A percentile compares a stretch with the other conserved stretches of the same genome.
Conservation (phyloP, 371 early-diverging fungal genomes). For the Mucor lusitanicus region DNA sequence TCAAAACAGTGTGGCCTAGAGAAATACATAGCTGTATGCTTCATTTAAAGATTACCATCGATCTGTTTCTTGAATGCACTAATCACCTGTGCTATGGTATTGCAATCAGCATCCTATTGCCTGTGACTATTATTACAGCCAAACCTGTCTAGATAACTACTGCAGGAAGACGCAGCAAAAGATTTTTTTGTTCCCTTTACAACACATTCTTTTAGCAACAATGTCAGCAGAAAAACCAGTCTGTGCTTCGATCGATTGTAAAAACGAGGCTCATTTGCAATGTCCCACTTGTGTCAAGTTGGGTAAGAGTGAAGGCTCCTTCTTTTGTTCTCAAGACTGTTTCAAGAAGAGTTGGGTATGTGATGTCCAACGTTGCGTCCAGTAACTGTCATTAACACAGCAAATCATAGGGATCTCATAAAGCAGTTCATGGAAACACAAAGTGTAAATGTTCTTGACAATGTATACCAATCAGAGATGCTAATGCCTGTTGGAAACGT, state of each 20-base stretch:
- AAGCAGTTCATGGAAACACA: slow-evolving; percentile 46
- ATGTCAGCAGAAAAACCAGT: slow-evolving; percentile 14
- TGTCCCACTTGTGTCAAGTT: slow-evolving; percentile 92
- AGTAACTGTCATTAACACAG: neutral
- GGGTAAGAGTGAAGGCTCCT: slow-evolving; percentile 58
- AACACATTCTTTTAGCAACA: neutral
- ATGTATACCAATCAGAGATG: neutral
- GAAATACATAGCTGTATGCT: too few species aligned
- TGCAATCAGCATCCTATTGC: neutral
- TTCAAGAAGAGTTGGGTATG: slow-evolving; percentile 85
- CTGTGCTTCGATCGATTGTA: slow-evolving; percentile 58
- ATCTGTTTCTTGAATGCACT: neutral
- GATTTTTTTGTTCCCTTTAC: neutral
- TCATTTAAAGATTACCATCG: neutral
- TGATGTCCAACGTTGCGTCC: neutral
- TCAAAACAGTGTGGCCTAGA: too few species aligned
- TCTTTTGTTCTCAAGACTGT: slow-evolving; percentile 89
- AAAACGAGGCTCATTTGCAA: slow-evolving; percentile 75
- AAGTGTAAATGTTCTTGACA: slow-evolving; percentile 8
- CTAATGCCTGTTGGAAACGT: neutral
- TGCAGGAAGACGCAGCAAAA: neutral
- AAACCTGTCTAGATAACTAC: neutral
- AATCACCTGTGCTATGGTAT: neutral
- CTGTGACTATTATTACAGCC: neutral
- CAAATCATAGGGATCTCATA: slow-evolving; percentile 53